Evolutionary conservation across 768 basidiomycete species (phyloP).

Genomic region (Amylocystis lapponica): DNA sequence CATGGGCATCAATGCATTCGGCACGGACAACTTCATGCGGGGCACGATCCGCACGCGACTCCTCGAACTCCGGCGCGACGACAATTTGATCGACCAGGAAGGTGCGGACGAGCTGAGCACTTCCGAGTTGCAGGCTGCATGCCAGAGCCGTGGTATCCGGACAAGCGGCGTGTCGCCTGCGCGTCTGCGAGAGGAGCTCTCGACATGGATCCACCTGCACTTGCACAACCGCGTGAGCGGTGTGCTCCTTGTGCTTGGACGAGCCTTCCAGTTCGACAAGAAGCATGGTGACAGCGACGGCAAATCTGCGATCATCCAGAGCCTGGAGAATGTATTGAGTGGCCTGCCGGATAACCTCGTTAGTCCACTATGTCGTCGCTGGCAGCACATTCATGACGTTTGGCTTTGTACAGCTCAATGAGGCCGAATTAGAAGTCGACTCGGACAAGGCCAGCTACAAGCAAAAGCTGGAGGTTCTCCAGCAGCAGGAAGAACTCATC

Average conservation of each 20-base stretch:
- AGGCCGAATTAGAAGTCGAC: conserved; percentile 95
- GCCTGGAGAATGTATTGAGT: conserved; percentile 85
- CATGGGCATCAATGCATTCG: conserved; percentile 98
- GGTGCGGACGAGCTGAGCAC: conserved; percentile 89
- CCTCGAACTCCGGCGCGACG: conserved; percentile 80
- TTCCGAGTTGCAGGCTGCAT: conserved; percentile 87
- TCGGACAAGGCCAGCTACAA: conserved; percentile 93
- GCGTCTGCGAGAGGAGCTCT: conserved; percentile 80
- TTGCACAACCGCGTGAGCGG: conserved; percentile 88
- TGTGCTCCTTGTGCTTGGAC: conserved; percentile 86
- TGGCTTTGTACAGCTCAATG: conserved; percentile 63
- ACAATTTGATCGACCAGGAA: conserved; percentile 87
- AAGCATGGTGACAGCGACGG: conserved; percentile 74
- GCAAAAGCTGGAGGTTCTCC: conserved; percentile 95
- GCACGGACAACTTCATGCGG: conserved; percentile 96
- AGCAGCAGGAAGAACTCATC: conserved; percentile 98
- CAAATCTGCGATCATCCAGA: conserved; percentile 72
- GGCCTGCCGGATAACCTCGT: conserved; percentile 94
- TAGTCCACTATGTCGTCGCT: conserved; percentile 23
- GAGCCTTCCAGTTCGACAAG: conserved; percentile 91
- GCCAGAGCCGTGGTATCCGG: conserved; percentile 90
- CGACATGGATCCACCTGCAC: conserved; percentile 91
- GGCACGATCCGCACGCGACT: conserved; percentile 84
- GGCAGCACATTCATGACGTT: conserved; percentile 6
- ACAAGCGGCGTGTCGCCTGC: conserved; percentile 85